Percentiles rank a stretch among this genome's conserved stretches.
Evolutionary conservation across 805 yeast genomes (phyloP).

Genomic region (Sugiyamaella boreocaroliniensis): DNA sequence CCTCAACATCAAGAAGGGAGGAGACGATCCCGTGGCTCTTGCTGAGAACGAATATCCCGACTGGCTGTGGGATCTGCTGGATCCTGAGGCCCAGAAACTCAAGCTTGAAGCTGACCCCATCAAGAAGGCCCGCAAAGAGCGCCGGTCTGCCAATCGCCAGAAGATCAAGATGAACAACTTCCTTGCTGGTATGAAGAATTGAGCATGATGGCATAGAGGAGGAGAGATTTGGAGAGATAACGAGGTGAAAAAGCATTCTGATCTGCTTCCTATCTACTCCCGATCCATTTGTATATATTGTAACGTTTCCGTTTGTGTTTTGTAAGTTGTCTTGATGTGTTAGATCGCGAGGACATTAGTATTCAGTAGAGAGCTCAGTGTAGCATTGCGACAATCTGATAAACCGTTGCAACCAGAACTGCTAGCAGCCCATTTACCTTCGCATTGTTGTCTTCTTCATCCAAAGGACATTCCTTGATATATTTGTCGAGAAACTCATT

Average conservation of each 20-base stretch:
- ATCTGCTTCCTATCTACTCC: conserved; percentile 1
- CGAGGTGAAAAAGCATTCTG: too few species aligned
- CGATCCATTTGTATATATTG: conserved; percentile 6
- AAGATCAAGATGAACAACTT: conserved; percentile 76
- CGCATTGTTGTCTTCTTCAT: too few species aligned
- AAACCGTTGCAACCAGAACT: too few species aligned
- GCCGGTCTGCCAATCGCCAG: conserved; percentile 61
- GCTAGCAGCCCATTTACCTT: too few species aligned
- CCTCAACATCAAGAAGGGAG: conserved; percentile 66
- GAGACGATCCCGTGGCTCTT: conserved; percentile 82
- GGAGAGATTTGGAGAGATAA: too few species aligned
- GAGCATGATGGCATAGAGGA: background rate
- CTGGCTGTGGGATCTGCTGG: conserved; percentile 88
- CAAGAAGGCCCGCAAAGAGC: conserved; percentile 59
- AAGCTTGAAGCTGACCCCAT: conserved; percentile 54
- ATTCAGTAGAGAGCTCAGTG: too few species aligned
- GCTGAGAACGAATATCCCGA: conserved; percentile 87
- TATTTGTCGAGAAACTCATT: too few species aligned
- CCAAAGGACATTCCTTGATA: too few species aligned
- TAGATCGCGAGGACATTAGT: too few species aligned
- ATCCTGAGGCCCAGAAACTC: conserved; percentile 52
- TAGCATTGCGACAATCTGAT: too few species aligned
- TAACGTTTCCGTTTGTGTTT: too few species aligned
- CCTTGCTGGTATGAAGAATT: conserved; percentile 46
- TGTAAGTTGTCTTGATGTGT: too few species aligned